Evolutionary conservation across 2,329 filamentous ascomycete genomes (phyloP).

Genomic region (Monilinia laxa): DNA sequence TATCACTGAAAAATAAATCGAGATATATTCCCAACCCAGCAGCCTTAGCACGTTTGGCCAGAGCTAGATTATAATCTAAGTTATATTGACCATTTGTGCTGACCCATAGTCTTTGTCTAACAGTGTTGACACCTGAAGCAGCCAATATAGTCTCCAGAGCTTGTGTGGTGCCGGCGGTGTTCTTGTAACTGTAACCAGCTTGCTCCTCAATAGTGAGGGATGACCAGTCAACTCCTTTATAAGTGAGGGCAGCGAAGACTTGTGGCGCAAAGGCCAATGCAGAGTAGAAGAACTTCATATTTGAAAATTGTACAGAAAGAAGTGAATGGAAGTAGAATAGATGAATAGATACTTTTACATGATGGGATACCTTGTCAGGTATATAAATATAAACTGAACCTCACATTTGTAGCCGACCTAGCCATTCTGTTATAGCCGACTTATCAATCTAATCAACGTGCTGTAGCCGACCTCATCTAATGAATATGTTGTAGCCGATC

Average conservation of each 20-base stretch:
- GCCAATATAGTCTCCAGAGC: slow-evolving; percentile 63
- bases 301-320: background rate
- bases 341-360: background rate
- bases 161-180: slow-evolving; percentile 50
- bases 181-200: slow-evolving; percentile 61
- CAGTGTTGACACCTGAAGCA: slow-evolving; percentile 63
- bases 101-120: slow-evolving; percentile 72
- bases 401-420: background rate
- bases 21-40: slow-evolving; percentile 59
- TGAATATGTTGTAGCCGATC: background rate
- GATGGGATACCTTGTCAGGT: background rate
- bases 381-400: background rate
- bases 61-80: slow-evolving; percentile 66
- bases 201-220: slow-evolving; percentile 64
- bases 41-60: slow-evolving; percentile 64
- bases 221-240: slow-evolving; percentile 70
- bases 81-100: slow-evolving; percentile 67
- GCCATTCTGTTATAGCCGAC: background rate
- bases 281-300: slow-evolving; percentile 18
- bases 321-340: background rate
- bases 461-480: background rate
- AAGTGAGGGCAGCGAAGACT: slow-evolving; percentile 49
- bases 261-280: slow-evolving; percentile 18
- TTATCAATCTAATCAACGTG: background rate
- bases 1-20: slow-evolving; percentile 67